Evolutionary conservation across 495 filamentous ascomycete species (phyloP).

Genomic region (Cudoniella acicularis): DNA sequence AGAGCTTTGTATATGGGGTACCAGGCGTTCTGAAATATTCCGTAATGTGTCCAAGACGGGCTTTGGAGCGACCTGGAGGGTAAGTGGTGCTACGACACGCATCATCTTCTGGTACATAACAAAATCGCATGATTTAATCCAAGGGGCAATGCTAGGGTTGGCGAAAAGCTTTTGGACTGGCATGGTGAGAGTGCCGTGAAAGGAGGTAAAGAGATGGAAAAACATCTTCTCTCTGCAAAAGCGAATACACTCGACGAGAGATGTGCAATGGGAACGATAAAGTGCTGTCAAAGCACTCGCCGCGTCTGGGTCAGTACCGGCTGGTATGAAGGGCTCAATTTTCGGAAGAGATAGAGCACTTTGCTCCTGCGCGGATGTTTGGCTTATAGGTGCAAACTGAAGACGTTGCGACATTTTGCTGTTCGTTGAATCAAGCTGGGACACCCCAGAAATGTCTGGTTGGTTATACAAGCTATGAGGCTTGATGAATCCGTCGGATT

Average conservation of each 20-base stretch:
- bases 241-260: constrained; percentile 88
- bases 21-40: constrained; percentile 76
- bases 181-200: constrained; percentile 92
- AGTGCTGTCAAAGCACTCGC: constrained; percentile 77
- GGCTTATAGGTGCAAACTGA: constrained; percentile 56
- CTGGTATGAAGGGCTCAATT: constrained; percentile 71
- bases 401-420: constrained; percentile 63
- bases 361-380: constrained; percentile 49
- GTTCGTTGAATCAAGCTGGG: constrained; percentile 41
- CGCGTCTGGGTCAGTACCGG: constrained; percentile 73
- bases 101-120: constrained; percentile 96
- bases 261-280: constrained; percentile 92
- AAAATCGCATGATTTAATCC: constrained; percentile 95
- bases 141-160: constrained; percentile 75
- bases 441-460: constrained; percentile 38
- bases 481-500: constrained; percentile 21
- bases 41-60: constrained; percentile 77
- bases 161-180: constrained; percentile 94
- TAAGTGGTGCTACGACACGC: constrained; percentile 76
- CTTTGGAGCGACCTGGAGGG: constrained; percentile 83
- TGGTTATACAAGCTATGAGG: constrained; percentile 49
- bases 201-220: constrained; percentile 90
- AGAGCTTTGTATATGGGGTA: constrained; percentile 69
- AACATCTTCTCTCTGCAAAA: constrained; percentile 94
- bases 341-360: constrained; percentile 72